Conservation (phyloP, 352 stramenopile genomes). For the Phytophthora sp. region DNA sequence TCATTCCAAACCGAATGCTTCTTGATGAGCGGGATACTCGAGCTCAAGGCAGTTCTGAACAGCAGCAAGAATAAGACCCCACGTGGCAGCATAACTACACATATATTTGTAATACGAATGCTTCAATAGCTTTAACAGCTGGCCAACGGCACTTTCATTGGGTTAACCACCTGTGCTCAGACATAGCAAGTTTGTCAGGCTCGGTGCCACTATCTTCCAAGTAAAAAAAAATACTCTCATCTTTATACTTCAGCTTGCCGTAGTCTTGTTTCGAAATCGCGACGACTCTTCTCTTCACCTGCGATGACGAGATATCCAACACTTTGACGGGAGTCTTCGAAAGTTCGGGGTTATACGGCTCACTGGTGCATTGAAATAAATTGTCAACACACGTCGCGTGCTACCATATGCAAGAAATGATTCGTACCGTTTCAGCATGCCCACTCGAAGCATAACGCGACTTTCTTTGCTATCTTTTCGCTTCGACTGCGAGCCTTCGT, state of each 20-base stretch:
- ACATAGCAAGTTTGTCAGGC: constrained; percentile 7
- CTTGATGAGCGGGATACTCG: constrained; percentile 44
- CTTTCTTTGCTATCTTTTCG: constrained; percentile 35
- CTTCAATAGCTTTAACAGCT: constrained; percentile 11
- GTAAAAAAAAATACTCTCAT: constrained; percentile 86
- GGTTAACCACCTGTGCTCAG: constrained; percentile 29
- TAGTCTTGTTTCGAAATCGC: constrained; percentile 74
- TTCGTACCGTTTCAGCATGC: constrained; percentile 67
- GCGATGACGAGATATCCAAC: constrained; percentile 56
- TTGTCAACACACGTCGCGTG: background rate
- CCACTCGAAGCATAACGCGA: constrained; percentile 59
- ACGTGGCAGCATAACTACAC: too few species aligned
- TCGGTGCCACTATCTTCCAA: constrained; percentile 40
- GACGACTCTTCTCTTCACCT: constrained; percentile 77
- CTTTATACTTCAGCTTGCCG: constrained; percentile 60
- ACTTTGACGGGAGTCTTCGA: constrained; percentile 46
- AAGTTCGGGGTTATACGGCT: constrained; percentile 60
- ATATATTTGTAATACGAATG: too few species aligned
- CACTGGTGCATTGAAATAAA: constrained; percentile 32
- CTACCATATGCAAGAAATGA: background rate
- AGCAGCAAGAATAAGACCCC: constrained; percentile 13
- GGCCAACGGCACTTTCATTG: constrained; percentile 13
- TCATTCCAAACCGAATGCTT: constrained; percentile 70
- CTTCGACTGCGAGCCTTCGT: constrained; percentile 34
- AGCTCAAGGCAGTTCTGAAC: constrained; percentile 20